phyloP scores from a whole-genome alignment of 2,329 filamentous ascomycete genomes.

The Cladosporium sp. region DNA sequence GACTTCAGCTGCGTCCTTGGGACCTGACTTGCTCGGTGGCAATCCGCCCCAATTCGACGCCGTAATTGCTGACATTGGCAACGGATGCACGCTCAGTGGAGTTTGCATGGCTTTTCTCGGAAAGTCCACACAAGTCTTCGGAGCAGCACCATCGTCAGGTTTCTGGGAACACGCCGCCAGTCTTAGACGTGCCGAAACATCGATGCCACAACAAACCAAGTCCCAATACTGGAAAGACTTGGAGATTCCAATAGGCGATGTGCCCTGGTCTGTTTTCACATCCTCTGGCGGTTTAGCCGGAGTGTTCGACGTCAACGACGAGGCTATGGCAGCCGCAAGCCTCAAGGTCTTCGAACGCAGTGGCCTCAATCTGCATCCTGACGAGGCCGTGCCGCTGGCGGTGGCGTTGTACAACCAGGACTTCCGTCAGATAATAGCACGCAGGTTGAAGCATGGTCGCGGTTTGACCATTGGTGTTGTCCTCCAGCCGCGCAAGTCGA shows the following conservation, averaged over 20 bases:
- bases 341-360: conserved; percentile 78
- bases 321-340: conserved; percentile 77
- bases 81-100: conserved; percentile 84
- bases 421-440: conserved; percentile 55
- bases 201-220: neutral
- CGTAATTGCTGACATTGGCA: conserved; percentile 79
- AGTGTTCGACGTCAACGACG: conserved; percentile 75
- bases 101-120: conserved; percentile 74
- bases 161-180: conserved; percentile 12
- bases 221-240: conserved; percentile 11
- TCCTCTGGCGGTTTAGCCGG: conserved; percentile 68
- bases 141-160: conserved; percentile 69
- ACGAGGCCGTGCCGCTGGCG: conserved; percentile 79
- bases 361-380: conserved; percentile 90
- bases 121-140: conserved; percentile 76
- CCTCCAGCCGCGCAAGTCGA: conserved; percentile 9
- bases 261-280: conserved; percentile 77
- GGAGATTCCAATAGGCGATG: conserved; percentile 25
- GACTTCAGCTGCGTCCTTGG: neutral
- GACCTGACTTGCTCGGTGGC: neutral
- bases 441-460: neutral
- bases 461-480: neutral
- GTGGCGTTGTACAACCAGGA: conserved; percentile 83
- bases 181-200: neutral
- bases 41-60: conserved; percentile 42